Base-by-base conservation (phyloP, 148 eudicot species). In the Vaccinium corymbosum region DNA sequence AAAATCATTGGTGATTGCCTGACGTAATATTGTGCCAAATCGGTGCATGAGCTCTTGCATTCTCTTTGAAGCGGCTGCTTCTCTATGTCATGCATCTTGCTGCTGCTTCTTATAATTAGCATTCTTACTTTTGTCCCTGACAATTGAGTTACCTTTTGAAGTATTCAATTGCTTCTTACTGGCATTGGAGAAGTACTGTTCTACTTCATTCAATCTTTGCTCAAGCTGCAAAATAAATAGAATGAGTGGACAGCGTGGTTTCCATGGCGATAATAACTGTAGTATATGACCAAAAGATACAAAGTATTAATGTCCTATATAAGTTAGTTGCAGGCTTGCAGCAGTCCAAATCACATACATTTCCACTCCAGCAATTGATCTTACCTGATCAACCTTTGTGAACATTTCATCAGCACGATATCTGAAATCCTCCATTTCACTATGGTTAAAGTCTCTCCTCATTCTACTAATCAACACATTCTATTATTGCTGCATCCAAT, bases 21-120 rank as follows among this genome's bases (percentile, higher is more conserved):
- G 93, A 71, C 85, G 87, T 29, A 95, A 84, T 83, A 93, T 89
- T 57, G 86, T 83, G 14, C 90, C 90, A 81, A 93, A 95, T 78
- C 92, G 95, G 76, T 93, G 93, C 85, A 93, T 92, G 49, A 95
- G 91, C 71, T 93, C 95, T 84, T 94, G 98, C 98, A 92, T 95
- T 88, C 98, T 90, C 91, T 90, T 92, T 80, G 92, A 80, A n/a
- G 93, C 95, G 84, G 89, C 89, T 78, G 92, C 86, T 88, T 93
- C 92, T 83, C 80, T 89, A 78, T 71, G 82, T 76, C 89, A 80
- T 56, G 90, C 87, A 88, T 91, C 93, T 81, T 87, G 90, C 81
- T 90, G 93, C 59, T 88, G 89, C 85, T 88, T 93, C 81, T 85
- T 92, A 7, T 77, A 84, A 84, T 84, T 83, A 35, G 87, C 71